Conservation (phyloP, 345 rosid genomes). For the Gossypium rotundifolium region DNA sequence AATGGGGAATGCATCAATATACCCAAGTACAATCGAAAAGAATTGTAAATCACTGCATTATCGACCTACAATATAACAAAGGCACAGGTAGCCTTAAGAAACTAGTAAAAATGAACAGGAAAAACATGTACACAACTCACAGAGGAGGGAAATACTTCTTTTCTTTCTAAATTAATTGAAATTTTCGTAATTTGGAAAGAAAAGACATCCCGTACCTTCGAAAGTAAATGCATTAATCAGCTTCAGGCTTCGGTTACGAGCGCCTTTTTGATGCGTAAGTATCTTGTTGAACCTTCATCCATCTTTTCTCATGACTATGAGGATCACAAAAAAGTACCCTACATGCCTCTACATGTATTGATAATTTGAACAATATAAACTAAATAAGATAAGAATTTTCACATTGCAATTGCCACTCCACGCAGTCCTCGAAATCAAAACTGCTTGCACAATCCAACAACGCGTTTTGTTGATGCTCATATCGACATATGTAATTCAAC, state of each 20-base stretch:
- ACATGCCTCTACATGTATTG: conserved; percentile 18
- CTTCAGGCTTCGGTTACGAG: conserved; percentile 11
- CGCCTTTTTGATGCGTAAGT: conserved; percentile 14
- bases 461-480: conserved; percentile 89
- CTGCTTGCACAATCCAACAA: conserved; percentile 88
- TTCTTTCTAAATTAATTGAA: too few species aligned
- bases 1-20: background rate
- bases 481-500: conserved; percentile 83
- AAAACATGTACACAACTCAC: background rate
- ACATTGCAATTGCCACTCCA: conserved; percentile 82
- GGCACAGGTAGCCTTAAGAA: background rate
- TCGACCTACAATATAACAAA: background rate
- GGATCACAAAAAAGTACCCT: conserved; percentile 19
- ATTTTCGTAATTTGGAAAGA: background rate
- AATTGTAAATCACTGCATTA: background rate
- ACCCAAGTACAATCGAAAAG: background rate
- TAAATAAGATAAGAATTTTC: conserved; percentile 34
- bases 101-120: background rate
- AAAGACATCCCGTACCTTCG: background rate
- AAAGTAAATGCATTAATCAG: conserved; percentile 22
- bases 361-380: conserved; percentile 15
- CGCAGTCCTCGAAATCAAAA: conserved; percentile 87
- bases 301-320: conserved; percentile 21
- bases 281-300: conserved; percentile 17
- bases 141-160: background rate